Conservation (phyloP, 2,329 filamentous ascomycete species). For the Aspergillus terreus region DNA sequence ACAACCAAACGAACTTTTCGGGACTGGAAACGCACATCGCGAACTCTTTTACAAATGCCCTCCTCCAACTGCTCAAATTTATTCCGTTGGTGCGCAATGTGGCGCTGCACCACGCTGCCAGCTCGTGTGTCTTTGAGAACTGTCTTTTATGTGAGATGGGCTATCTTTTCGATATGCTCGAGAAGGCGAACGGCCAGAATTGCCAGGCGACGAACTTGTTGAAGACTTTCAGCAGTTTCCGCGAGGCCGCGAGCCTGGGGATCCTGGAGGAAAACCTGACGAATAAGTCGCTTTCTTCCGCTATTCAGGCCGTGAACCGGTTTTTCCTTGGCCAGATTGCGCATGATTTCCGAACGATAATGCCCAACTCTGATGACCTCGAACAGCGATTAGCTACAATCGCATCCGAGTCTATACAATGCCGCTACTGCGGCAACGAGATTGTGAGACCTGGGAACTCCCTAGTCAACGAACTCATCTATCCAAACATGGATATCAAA, state of each 20-base stretch:
- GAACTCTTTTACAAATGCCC: constrained; percentile 91
- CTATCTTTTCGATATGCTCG: constrained; percentile 95
- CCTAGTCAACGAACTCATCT: constrained; percentile 81
- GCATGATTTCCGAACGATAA: constrained; percentile 68
- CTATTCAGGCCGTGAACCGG: constrained; percentile 80
- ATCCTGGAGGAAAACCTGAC: constrained; percentile 80
- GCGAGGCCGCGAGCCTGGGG: constrained; percentile 72
- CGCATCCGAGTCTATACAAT: constrained; percentile 61
- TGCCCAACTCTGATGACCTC: constrained; percentile 60
- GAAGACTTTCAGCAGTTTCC: constrained; percentile 79
- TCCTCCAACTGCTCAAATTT: constrained; percentile 88
- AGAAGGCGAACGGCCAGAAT: constrained; percentile 89
- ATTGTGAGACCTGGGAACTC: constrained; percentile 74
- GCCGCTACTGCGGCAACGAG: constrained; percentile 82
- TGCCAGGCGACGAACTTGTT: constrained; percentile 95
- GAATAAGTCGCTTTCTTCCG: constrained; percentile 68
- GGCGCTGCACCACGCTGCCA: constrained; percentile 82
- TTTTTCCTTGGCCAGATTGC: constrained; percentile 81
- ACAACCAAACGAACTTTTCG: constrained; percentile 88
- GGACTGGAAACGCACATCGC: constrained; percentile 94
- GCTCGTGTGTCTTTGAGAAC: constrained; percentile 73
- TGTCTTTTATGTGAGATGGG: constrained; percentile 93
- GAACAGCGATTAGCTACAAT: constrained; percentile 59
- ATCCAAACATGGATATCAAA: constrained; percentile 61
- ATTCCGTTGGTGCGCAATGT: constrained; percentile 84